phyloP scores from a whole-genome alignment of 805 yeast genomes.

The Ogataea nonfermentans region DNA sequence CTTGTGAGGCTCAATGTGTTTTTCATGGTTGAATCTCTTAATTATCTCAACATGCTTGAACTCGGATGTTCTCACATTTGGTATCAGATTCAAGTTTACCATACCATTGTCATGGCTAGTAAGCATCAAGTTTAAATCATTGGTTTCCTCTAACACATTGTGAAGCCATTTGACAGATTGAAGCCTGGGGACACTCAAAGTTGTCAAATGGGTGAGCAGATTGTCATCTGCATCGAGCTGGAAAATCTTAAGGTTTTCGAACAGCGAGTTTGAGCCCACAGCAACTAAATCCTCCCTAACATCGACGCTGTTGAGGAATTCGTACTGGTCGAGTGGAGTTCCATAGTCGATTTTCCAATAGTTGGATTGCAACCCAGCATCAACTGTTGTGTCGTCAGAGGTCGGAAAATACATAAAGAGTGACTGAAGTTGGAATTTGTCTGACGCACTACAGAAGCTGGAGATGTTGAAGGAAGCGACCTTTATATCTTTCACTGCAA shows the following conservation, averaged over 20 bases:
- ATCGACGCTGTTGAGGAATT: constrained; percentile 42
- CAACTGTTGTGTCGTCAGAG: constrained; percentile 2
- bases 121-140: constrained; percentile 43
- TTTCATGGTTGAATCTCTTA: constrained; percentile 75
- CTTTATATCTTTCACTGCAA: background rate
- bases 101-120: constrained; percentile 78
- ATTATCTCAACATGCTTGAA: constrained; percentile 65
- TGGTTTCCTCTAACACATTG: constrained; percentile 16
- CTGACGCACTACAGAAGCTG: background rate
- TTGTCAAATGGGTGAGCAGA: constrained; percentile 53
- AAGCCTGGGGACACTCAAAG: constrained; percentile 57
- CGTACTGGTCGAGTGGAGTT: constrained; percentile 12
- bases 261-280: constrained; percentile 46
- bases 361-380: constrained; percentile 30
- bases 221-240: constrained; percentile 40
- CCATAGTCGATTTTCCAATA: constrained; percentile 35
- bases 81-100: constrained; percentile 69
- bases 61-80: constrained; percentile 38
- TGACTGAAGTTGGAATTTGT: constrained; percentile 10
- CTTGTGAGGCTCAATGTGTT: constrained; percentile 45
- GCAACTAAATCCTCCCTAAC: constrained; percentile 42
- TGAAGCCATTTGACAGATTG: constrained; percentile 53
- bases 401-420: constrained; percentile 6
- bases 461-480: background rate
- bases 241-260: constrained; percentile 51